These are phyloP conservation scores for Annulohypoxylon moriforme DNA, from an alignment of 495 filamentous ascomycete genomes.

Conservation along the genomic window DNA sequence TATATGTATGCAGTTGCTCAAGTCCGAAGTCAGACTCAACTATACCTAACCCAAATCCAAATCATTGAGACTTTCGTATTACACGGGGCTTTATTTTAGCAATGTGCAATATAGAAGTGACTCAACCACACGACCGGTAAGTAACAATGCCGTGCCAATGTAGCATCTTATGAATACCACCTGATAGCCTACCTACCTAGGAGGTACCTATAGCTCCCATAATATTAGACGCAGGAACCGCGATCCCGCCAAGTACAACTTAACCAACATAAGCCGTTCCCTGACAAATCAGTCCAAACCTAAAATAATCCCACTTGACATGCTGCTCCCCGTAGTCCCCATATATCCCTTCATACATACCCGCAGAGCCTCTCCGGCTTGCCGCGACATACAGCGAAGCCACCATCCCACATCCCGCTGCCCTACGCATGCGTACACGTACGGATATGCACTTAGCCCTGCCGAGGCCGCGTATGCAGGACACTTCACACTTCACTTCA, in stretches of 20 bases:
- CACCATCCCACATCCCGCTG: neutral
- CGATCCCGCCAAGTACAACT: neutral
- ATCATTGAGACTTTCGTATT: too few relatives aligned
- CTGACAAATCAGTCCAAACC: neutral
- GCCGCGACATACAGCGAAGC: neutral
- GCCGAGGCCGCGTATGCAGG: conserved; percentile 18
- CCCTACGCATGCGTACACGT: neutral
- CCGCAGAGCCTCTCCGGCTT: conserved; percentile 30
- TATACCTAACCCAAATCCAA: too few relatives aligned
- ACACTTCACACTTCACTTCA: neutral
- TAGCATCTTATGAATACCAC: neutral
- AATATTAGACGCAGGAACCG: neutral
- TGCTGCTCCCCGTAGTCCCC: neutral
- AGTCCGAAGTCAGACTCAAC: too few relatives aligned
- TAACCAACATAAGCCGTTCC: neutral
- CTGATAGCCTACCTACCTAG: neutral
- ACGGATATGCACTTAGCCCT: conserved; percentile 3
- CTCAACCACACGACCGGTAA: too few relatives aligned
- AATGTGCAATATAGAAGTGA: too few relatives aligned
- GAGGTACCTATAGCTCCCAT: neutral
- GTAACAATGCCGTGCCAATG: too few relatives aligned
- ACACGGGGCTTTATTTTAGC: too few relatives aligned
- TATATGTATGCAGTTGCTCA: too few relatives aligned
- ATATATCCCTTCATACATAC: neutral
- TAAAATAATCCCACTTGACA: neutral